Evolutionary conservation across 805 yeast species (phyloP), one percentile per base, ranked within the genome.

Genomic region (Komagataella phaffii): DNA sequence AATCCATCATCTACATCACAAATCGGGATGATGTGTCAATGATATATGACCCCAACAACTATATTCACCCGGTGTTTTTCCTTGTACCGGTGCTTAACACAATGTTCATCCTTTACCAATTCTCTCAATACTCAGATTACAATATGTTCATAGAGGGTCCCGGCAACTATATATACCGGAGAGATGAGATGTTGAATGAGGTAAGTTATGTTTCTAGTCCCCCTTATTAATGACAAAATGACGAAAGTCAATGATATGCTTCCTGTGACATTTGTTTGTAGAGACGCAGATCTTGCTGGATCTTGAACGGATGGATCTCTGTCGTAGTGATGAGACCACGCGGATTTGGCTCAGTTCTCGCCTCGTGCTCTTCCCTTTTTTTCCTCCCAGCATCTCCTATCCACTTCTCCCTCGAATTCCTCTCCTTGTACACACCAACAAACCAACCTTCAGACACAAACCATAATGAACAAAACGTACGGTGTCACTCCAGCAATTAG

Each of bases 401-500:
- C 40, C 40, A 30, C 40, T 30, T 30, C 40, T 30, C 40, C 40
- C 40, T 30, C 40, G 40, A 30, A 30, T 30, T 30, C 40, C 40
- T 30, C 14, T 10, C 14, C 40, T 30, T 30, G 40, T 30, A 30
- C 40, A 30, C 10, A 30, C 40, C 14, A 3, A 10, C 10, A 30
- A 30, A 30, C 40, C 40, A 5, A 30, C 40, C 40, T 30, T 8
- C 2, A 14, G 40, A 30, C 40, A 30, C 40, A 30, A 30, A 30
- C 40, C 40, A 30, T 30, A 30, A 30, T 30, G 40, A 30, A 30
- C n/a, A 45, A 45, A 18, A 45, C 47, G 56, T 82, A 71, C 58
- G 93, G 93, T 47, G 86, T 85, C 30, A 85, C 93, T 17, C 79
- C 78, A 18, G 97, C 98, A 1, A 85, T 91, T 44, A 88, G 97